These are phyloP conservation scores for Agaricus blazei DNA, from an alignment of 768 basidiomycete genomes.

Conservation along the genomic window DNA sequence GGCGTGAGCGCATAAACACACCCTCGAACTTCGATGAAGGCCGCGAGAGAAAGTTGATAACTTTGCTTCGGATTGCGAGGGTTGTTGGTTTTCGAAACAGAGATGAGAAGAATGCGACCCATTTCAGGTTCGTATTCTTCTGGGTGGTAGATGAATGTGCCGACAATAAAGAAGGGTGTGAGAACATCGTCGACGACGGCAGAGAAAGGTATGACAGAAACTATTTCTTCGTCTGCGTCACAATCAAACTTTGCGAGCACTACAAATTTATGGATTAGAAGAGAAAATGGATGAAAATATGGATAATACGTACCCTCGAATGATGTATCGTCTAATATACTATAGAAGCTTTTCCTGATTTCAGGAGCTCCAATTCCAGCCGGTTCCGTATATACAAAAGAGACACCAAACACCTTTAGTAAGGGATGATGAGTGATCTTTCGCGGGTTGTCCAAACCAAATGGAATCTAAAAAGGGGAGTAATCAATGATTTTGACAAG, in stretches of 20 bases:
- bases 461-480: slow-evolving; percentile 44
- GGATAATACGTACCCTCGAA: slow-evolving; percentile 48
- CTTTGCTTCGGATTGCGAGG: slow-evolving; percentile 17
- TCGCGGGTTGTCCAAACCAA: slow-evolving; percentile 70
- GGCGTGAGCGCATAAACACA: slow-evolving; percentile 63
- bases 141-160: slow-evolving; percentile 35
- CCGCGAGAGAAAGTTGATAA: slow-evolving; percentile 32
- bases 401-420: slow-evolving; percentile 60
- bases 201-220: slow-evolving; percentile 39
- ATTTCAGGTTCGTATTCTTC: slow-evolving; percentile 45
- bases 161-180: slow-evolving; percentile 44
- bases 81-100: slow-evolving; percentile 23
- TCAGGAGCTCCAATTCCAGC: slow-evolving; percentile 48
- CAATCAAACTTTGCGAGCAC: slow-evolving; percentile 46
- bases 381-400: slow-evolving; percentile 51
- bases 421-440: slow-evolving; percentile 56
- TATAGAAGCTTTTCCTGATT: slow-evolving; percentile 48
- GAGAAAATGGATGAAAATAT: neutral
- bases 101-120: slow-evolving; percentile 62
- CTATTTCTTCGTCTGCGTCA: slow-evolving; percentile 57
- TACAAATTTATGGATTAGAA: slow-evolving; percentile 13
- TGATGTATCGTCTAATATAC: slow-evolving; percentile 57
- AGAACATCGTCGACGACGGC: slow-evolving; percentile 22
- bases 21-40: slow-evolving; percentile 47
- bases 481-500: neutral